phyloP scores from a whole-genome alignment of 352 stramenopile species.

The Phytophthora pini region DNA sequence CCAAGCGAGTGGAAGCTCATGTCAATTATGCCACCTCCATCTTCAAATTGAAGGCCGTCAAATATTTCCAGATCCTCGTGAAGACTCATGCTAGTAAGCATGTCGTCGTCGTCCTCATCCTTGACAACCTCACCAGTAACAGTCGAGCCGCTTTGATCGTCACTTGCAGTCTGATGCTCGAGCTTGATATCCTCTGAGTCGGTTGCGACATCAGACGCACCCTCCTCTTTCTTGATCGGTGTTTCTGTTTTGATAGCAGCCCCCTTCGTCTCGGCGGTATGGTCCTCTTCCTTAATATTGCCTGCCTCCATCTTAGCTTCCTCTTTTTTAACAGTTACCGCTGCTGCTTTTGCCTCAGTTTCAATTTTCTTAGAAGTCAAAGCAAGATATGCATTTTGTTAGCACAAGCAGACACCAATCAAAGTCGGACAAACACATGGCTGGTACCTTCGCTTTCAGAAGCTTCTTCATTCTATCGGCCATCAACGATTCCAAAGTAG shows the following conservation, averaged over 20 bases:
- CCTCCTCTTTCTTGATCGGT: constrained; percentile 33
- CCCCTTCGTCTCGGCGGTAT: not conserved
- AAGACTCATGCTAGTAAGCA: constrained; percentile 75
- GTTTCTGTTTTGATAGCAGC: constrained; percentile 14
- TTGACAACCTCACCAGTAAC: constrained; percentile 5
- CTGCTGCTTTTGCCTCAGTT: constrained; percentile 12
- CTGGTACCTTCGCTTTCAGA: constrained; percentile 46
- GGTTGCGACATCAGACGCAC: constrained; percentile 22
- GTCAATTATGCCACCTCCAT: constrained; percentile 84
- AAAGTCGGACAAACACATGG: not conserved
- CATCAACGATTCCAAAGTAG: constrained; percentile 52
- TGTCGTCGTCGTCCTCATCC: constrained; percentile 62
- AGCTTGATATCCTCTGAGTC: constrained; percentile 50
- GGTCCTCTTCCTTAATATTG: constrained; percentile 18
- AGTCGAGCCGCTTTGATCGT: not conserved
- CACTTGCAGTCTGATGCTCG: constrained; percentile 23
- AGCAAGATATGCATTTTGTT: not conserved
- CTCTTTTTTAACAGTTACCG: constrained; percentile 17
- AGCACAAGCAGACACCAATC: not conserved
- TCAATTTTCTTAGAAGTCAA: constrained; percentile 29
- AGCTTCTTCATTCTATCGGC: constrained; percentile 56
- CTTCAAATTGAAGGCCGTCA: constrained; percentile 87
- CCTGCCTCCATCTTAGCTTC: constrained; percentile 14
- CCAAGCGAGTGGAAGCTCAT: constrained; percentile 49
- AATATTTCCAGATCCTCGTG: constrained; percentile 87